Evolutionary conservation across 1,284 basidiomycete genomes (phyloP).

Genomic region (Coniophora puteana): DNA sequence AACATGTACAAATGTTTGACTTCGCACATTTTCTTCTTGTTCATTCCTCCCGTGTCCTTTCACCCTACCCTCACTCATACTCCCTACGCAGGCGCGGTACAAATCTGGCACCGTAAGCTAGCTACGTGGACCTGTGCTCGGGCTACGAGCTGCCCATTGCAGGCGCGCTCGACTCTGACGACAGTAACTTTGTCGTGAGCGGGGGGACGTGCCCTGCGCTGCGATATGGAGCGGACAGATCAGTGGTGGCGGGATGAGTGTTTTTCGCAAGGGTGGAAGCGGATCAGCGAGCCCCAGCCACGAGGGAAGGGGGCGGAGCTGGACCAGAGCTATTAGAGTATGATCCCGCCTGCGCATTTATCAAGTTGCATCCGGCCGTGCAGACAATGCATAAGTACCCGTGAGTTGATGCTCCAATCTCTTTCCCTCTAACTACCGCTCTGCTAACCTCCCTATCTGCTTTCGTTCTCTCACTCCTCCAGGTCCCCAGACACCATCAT

Average conservation of each 20-base stretch:
- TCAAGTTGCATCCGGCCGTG: constrained; percentile 56
- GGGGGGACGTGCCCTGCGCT: constrained; percentile 45
- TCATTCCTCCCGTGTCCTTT: too few species aligned
- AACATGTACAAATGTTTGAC: too few species aligned
- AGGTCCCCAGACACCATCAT: constrained; percentile 70
- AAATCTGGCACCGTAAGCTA: too few species aligned
- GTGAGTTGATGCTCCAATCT: constrained; percentile 44
- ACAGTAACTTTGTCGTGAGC: constrained; percentile 59
- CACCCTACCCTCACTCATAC: too few species aligned
- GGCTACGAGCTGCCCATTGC: constrained; percentile 78
- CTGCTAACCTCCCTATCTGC: too few species aligned
- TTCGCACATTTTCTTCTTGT: too few species aligned
- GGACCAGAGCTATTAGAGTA: constrained; percentile 87
- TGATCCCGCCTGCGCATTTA: constrained; percentile 79
- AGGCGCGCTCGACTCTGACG: constrained; percentile 74
- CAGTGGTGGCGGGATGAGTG: constrained; percentile 32
- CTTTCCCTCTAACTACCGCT: too few species aligned
- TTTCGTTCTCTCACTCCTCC: too few species aligned
- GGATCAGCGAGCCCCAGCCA: constrained; percentile 29
- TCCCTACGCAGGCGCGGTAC: too few species aligned
- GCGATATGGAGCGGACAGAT: constrained; percentile 34
- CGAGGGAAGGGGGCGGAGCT: constrained; percentile 53
- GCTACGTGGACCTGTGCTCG: constrained; percentile 86
- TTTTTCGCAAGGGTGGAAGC: constrained; percentile 31
- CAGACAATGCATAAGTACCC: constrained; percentile 67